Evolutionary conservation across 179 eudicot genomes (phyloP), one percentile per base, ranked within the genome.

Genomic region (Silene coronaria): DNA sequence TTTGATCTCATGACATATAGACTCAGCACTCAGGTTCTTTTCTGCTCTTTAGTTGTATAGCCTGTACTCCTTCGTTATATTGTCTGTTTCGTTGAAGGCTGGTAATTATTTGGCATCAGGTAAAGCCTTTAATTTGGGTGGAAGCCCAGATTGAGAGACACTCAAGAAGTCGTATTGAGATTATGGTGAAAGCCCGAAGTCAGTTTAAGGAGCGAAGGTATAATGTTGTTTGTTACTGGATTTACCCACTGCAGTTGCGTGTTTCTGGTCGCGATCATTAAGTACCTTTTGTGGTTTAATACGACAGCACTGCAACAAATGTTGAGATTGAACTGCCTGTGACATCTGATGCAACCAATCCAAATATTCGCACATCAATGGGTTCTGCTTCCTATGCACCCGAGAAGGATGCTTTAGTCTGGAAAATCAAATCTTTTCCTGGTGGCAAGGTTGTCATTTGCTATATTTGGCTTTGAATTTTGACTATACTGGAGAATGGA

Each of bases 341-440:
- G 75, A 91, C 86, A 70, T 58, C 87, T 71, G 98, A 93, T 85
- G 88, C 97, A 55, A 93, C 94, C 69, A 91, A 90, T 76, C 98
- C 97, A 69, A 91, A 89, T 82, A 83, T 93, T 45, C 88, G 96
- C 60, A 93, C 98, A 27, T 93, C 97, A 48, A 88, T 93, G 98
- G 98, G 98, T 27, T 89, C 97, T 72, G 90, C 98, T 82, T 60
- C 90, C 36, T 93, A 93, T 88, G 97, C 93, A 38, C 98, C 98
- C 65, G 98, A 93, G 79, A 89, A 83, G 70, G 98, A 93, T 86
- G 90, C 97, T 61, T 75, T 93, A 48, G 78, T 90, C 75, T 93
- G 98, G 98, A 93, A 91, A 78, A 91, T 93, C 75, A 93, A 89
- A 87, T 93, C 98, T 78, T 93, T 93, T 79, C 98, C 97, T 19